These are phyloP conservation scores for Saccharomycopsis vini DNA, from an alignment of 805 yeast species.

Conservation along the genomic window DNA sequence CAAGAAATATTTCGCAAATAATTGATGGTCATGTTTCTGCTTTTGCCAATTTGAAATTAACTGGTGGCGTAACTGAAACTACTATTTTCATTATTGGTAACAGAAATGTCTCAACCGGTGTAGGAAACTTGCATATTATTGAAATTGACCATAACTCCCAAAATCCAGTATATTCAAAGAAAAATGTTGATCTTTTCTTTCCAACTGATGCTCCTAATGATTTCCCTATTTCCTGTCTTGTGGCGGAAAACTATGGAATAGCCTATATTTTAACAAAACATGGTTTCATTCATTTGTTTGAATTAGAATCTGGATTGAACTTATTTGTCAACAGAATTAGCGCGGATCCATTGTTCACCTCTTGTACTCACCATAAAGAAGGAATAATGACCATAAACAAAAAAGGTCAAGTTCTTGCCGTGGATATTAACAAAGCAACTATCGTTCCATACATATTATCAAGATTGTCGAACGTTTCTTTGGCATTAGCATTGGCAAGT, in stretches of 20 bases:
- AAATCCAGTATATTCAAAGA: constrained; percentile 79
- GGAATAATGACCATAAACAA: constrained; percentile 94
- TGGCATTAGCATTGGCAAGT: constrained; percentile 83
- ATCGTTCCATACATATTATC: constrained; percentile 84
- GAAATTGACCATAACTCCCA: constrained; percentile 90
- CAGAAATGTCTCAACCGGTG: constrained; percentile 67
- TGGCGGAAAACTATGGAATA: constrained; percentile 79
- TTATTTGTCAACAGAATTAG: constrained; percentile 94
- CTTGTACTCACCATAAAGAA: constrained; percentile 58
- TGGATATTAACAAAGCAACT: constrained; percentile 75
- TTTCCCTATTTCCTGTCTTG: constrained; percentile 89
- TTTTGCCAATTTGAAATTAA: constrained; percentile 69
- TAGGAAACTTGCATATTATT: constrained; percentile 78
- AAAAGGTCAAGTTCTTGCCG: constrained; percentile 89
- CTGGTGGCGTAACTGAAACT: constrained; percentile 66
- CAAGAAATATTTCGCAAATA: constrained; percentile 89
- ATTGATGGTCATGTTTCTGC: constrained; percentile 96
- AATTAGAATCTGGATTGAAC: constrained; percentile 84
- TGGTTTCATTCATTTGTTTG: constrained; percentile 94
- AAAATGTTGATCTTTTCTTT: constrained; percentile 86
- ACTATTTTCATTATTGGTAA: constrained; percentile 91
- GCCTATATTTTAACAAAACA: constrained; percentile 86
- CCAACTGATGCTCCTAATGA: constrained; percentile 95
- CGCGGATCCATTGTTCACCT: constrained; percentile 90
- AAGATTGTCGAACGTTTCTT: constrained; percentile 74